phyloP scores from a whole-genome alignment of 495 filamentous ascomycete species.

The Trichocladium uniseriatum region DNA sequence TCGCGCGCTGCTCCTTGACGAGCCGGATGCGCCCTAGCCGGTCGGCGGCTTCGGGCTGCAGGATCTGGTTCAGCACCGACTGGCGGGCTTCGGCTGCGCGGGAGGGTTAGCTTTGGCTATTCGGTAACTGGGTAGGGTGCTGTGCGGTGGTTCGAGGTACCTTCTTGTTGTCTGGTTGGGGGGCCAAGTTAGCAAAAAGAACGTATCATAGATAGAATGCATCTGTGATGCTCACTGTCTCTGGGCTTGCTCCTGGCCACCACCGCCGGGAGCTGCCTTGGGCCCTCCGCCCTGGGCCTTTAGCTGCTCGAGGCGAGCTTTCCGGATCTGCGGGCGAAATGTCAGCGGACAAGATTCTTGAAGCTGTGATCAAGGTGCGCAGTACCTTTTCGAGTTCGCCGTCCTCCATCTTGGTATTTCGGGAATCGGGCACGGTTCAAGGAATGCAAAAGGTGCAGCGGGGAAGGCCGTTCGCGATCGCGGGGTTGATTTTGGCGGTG shows the following conservation, averaged over 20 bases:
- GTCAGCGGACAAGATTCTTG: not conserved
- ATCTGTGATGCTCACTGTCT: constrained; percentile 44
- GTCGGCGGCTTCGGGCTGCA: constrained; percentile 86
- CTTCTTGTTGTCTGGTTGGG: constrained; percentile 53
- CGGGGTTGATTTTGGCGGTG: constrained; percentile 19
- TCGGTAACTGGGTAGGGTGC: no score
- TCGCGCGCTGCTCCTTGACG: constrained; percentile 85
- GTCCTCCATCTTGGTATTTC: constrained; percentile 58
- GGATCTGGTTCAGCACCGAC: constrained; percentile 80
- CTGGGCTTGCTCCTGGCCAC: constrained; percentile 48
- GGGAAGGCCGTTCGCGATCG: constrained; percentile 10
- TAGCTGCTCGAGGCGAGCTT: constrained; percentile 84
- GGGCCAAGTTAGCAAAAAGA: not conserved
- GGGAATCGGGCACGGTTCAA: not conserved
- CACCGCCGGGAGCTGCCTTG: constrained; percentile 39
- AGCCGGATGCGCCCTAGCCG: constrained; percentile 88
- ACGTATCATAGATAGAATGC: not conserved
- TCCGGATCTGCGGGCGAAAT: constrained; percentile 56
- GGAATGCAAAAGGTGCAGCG: not conserved
- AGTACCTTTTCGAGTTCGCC: constrained; percentile 72
- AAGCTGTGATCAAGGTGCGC: not conserved
- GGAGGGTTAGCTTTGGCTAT: not conserved
- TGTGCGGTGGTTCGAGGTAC: constrained; percentile 24
- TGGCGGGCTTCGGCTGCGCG: constrained; percentile 54
- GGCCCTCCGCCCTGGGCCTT: constrained; percentile 51